Conservation (phyloP, 2,329 filamentous ascomycete species). For the Alternaria brassicae region DNA sequence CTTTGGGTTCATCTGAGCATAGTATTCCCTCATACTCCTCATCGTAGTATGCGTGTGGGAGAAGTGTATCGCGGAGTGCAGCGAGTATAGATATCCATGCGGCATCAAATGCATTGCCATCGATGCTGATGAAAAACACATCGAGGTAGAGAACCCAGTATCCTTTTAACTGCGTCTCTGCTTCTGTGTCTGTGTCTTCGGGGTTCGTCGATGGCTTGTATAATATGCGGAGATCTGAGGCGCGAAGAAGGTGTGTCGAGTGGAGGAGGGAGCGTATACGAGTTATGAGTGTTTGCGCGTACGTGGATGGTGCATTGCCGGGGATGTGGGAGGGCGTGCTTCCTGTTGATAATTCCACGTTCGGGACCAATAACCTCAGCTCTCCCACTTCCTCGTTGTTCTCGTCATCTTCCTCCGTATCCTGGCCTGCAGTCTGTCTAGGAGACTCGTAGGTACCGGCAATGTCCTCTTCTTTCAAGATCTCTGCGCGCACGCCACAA, state of each 20-base stretch:
- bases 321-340: conserved; percentile 86
- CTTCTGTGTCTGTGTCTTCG: conserved; percentile 58
- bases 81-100: conserved; percentile 86
- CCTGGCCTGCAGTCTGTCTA: conserved; percentile 22
- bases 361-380: conserved; percentile 83
- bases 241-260: conserved; percentile 70
- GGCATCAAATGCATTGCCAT: conserved; percentile 90
- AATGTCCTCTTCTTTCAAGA: conserved; percentile 77
- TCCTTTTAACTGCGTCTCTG: conserved; percentile 69
- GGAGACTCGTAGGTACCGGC: conserved; percentile 62
- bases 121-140: conserved; percentile 90
- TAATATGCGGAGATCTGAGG: conserved; percentile 75
- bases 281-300: conserved; percentile 86
- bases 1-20: conserved; percentile 68
- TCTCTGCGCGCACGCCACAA: conserved; percentile 87
- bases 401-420: conserved; percentile 26
- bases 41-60: conserved; percentile 86
- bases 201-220: conserved; percentile 59
- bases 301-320: conserved; percentile 77
- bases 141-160: conserved; percentile 98
- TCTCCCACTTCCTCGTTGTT: conserved; percentile 52
- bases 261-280: conserved; percentile 79
- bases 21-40: conserved; percentile 78
- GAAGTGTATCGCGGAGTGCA: conserved; percentile 76
- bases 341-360: conserved; percentile 90